A percentile compares a stretch with the other conserved stretches of the same genome.
Evolutionary conservation across 805 yeast genomes (phyloP).

Genomic region (Lachancea sp.): DNA sequence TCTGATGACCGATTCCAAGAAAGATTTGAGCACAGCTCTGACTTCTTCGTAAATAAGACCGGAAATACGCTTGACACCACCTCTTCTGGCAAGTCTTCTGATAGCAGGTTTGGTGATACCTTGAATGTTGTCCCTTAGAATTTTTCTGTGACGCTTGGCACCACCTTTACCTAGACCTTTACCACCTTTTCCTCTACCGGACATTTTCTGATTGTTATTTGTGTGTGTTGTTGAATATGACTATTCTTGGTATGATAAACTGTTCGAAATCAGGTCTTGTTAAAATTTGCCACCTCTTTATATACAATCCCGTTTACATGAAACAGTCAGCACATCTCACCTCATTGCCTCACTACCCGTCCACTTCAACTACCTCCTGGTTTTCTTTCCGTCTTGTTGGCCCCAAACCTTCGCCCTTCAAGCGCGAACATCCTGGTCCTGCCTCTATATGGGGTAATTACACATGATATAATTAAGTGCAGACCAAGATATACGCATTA

Average conservation of each 20-base stretch:
- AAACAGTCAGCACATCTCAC: neutral
- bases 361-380: neutral
- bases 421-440: slow-evolving; percentile 4
- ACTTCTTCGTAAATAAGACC: slow-evolving; percentile 98
- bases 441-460: neutral
- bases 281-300: neutral
- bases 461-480: neutral
- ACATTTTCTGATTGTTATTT: slow-evolving; percentile 48
- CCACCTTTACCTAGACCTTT: slow-evolving; percentile 99
- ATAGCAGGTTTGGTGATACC: slow-evolving; percentile 99
- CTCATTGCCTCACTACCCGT: neutral
- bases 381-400: neutral
- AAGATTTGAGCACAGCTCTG: slow-evolving; percentile 91
- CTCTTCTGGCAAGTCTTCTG: slow-evolving; percentile 99
- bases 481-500: slow-evolving; percentile 3
- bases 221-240: slow-evolving; percentile 3
- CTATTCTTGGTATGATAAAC: no score
- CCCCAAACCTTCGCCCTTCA: slow-evolving; percentile 1
- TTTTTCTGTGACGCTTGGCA: slow-evolving; percentile 99
- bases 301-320: neutral
- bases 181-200: slow-evolving; percentile 99
- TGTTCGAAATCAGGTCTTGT: no score
- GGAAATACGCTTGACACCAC: slow-evolving; percentile 99
- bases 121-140: slow-evolving; percentile 98
- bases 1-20: slow-evolving; percentile 95